Evolutionary conservation across 2,329 filamentous ascomycete species (phyloP).

Genomic region (Colletotrichum acutatum): DNA sequence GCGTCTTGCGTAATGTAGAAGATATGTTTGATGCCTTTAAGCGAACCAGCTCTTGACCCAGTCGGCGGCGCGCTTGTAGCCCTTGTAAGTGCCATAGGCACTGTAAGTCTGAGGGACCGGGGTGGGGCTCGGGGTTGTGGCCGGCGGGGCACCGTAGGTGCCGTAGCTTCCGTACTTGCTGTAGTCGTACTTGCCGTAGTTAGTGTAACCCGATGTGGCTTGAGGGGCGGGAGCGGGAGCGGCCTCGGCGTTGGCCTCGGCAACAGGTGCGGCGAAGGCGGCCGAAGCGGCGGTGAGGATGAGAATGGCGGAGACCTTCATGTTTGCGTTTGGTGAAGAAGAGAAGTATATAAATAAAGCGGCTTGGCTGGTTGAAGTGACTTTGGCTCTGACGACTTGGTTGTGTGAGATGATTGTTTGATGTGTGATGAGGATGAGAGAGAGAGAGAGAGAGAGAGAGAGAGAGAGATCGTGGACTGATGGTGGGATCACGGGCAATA

Average conservation of each 20-base stretch:
- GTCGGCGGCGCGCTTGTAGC: constrained; percentile 28
- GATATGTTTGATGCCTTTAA: not conserved
- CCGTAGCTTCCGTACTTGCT: constrained; percentile 30
- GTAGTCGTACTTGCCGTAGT: constrained; percentile 31
- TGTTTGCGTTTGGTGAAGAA: constrained; percentile 35
- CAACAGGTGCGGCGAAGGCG: constrained; percentile 34
- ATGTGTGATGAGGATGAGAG: constrained; percentile 12
- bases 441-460: constrained; percentile 16
- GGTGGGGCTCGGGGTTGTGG: not conserved
- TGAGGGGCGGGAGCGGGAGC: constrained; percentile 7
- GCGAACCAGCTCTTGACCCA: constrained; percentile 19
- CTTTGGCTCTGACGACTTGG: not conserved
- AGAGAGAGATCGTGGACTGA: not conserved
- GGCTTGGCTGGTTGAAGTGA: not conserved
- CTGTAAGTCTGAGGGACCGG: not conserved
- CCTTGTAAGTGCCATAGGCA: constrained; percentile 15
- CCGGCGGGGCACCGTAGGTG: constrained; percentile 21
- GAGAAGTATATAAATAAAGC: not conserved
- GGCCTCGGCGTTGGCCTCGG: constrained; percentile 28
- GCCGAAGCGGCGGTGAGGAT: constrained; percentile 41
- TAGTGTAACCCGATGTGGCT: constrained; percentile 8
- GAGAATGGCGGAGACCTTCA: constrained; percentile 45
- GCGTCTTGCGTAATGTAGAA: not conserved
- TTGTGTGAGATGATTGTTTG: not conserved
- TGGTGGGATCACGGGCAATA: not conserved